Evolutionary conservation across 768 basidiomycete genomes (phyloP).

Genomic region (Suillus clintonianus): DNA sequence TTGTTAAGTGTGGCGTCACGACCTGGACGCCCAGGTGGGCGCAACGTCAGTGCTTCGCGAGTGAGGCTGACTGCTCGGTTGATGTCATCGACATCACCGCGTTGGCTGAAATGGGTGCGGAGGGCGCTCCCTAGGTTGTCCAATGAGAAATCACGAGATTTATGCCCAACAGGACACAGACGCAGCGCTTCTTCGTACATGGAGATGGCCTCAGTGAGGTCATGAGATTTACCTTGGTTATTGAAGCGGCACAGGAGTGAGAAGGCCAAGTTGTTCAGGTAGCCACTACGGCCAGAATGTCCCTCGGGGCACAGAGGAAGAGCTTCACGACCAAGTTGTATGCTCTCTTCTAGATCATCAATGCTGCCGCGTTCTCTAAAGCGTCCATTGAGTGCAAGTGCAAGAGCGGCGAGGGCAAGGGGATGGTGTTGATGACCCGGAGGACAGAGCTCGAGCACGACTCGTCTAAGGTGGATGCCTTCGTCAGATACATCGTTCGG

Average conservation of each 20-base stretch:
- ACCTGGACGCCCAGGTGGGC: constrained; percentile 7
- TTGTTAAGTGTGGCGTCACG: constrained; percentile 8
- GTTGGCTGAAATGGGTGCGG: constrained; percentile 11
- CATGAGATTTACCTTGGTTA: constrained; percentile 1
- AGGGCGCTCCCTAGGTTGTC: constrained; percentile 19
- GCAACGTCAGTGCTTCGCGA: constrained; percentile 7
- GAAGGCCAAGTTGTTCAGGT: constrained; percentile 13
- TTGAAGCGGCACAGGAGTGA: constrained; percentile 11
- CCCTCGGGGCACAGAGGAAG: constrained; percentile 12
- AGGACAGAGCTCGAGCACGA: neutral
- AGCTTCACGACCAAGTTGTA: constrained; percentile 4
- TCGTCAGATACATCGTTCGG: neutral
- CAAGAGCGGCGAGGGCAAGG: no score
- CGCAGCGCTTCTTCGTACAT: neutral
- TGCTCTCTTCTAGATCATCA: constrained; percentile 11
- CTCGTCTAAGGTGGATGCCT: neutral
- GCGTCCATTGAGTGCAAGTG: no score
- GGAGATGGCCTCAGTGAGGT: neutral
- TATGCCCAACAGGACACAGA: neutral
- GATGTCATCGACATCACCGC: constrained; percentile 15
- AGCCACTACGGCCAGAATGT: constrained; percentile 3
- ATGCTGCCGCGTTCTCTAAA: neutral
- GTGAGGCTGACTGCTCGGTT: constrained; percentile 8
- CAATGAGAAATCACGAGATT: constrained; percentile 8
- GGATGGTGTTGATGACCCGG: no score